Evolutionary conservation across 352 stramenopile species (phyloP).

Genomic region (Pythium aristosporum): DNA sequence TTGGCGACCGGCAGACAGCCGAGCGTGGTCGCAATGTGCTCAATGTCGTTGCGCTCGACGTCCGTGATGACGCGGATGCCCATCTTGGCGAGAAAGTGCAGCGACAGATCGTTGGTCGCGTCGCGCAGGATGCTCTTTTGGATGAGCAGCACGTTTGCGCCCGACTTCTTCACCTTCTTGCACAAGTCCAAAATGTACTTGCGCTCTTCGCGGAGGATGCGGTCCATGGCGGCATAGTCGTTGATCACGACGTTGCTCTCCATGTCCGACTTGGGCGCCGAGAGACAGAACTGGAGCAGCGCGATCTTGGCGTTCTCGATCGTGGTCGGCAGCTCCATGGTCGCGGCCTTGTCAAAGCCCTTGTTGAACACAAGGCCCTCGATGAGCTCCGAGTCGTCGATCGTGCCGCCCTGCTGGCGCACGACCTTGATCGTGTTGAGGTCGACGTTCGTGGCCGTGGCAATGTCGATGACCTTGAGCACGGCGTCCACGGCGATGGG

Average conservation of each 20-base stretch:
- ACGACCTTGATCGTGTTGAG: slow-evolving; percentile 98
- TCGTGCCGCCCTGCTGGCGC: slow-evolving; percentile 97
- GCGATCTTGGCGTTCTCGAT: slow-evolving; percentile 99
- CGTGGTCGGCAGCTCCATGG: slow-evolving; percentile 42
- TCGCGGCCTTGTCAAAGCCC: slow-evolving; percentile 85
- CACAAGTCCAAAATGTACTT: slow-evolving; percentile 98
- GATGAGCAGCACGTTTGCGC: slow-evolving; percentile 99
- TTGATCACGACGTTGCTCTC: slow-evolving; percentile 99
- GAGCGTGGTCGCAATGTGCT: slow-evolving; percentile 98
- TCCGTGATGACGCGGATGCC: slow-evolving; percentile 99
- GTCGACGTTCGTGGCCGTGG: slow-evolving; percentile 95
- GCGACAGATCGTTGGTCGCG: slow-evolving; percentile 98
- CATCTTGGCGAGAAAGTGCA: slow-evolving; percentile 99
- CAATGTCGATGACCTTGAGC: slow-evolving; percentile 94
- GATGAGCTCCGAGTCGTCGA: slow-evolving; percentile 99
- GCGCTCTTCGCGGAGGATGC: slow-evolving; percentile 97
- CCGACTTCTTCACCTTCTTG: slow-evolving; percentile 99
- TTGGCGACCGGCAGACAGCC: slow-evolving; percentile 97
- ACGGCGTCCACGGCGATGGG: slow-evolving; percentile 99
- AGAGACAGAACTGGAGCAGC: slow-evolving; percentile 99
- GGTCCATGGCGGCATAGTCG: slow-evolving; percentile 99
- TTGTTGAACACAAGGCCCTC: slow-evolving; percentile 98
- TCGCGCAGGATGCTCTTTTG: slow-evolving; percentile 99
- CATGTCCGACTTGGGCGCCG: slow-evolving; percentile 99
- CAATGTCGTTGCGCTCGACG: slow-evolving; percentile 98